These are phyloP conservation scores for Amanita phalloides DNA, from an alignment of 768 basidiomycete genomes.

Conservation along the genomic window DNA sequence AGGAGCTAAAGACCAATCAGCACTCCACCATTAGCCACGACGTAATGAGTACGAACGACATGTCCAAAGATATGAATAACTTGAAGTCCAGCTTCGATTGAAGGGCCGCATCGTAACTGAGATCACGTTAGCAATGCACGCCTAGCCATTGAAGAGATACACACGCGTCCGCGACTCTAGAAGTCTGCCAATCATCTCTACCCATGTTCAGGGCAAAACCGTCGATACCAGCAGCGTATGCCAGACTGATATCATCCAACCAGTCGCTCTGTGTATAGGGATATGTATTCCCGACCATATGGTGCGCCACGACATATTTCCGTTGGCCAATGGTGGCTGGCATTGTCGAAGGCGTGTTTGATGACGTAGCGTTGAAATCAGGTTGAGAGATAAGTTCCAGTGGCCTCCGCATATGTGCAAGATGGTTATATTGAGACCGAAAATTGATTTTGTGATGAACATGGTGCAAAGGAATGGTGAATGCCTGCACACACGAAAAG, in stretches of 20 bases:
- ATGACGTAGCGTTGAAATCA: constrained; percentile 9
- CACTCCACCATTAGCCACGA: background rate
- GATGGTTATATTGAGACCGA: background rate
- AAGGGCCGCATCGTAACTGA: constrained; percentile 45
- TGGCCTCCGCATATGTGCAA: background rate
- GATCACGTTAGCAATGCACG: constrained; percentile 1
- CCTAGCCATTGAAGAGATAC: constrained; percentile 10
- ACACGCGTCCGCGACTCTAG: constrained; percentile 54
- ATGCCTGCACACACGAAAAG: background rate
- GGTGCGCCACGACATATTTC: constrained; percentile 48
- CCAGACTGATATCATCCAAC: constrained; percentile 42
- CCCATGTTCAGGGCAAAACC: constrained; percentile 69
- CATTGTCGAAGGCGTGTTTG: background rate
- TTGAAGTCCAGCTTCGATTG: constrained; percentile 49
- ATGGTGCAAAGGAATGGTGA: background rate
- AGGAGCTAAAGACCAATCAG: constrained; percentile 24
- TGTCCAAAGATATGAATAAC: constrained; percentile 71
- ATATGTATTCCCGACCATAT: constrained; percentile 61
- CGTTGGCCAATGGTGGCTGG: constrained; percentile 7
- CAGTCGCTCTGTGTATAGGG: constrained; percentile 42
- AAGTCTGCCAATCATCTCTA: constrained; percentile 48
- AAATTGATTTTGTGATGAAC: background rate
- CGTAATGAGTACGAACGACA: constrained; percentile 38
- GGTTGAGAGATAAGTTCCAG: background rate
- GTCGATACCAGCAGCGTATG: constrained; percentile 49